phyloP scores from a whole-genome alignment of 192 early-diverging fungal species.

The Phlyctochytrium bullatum region DNA sequence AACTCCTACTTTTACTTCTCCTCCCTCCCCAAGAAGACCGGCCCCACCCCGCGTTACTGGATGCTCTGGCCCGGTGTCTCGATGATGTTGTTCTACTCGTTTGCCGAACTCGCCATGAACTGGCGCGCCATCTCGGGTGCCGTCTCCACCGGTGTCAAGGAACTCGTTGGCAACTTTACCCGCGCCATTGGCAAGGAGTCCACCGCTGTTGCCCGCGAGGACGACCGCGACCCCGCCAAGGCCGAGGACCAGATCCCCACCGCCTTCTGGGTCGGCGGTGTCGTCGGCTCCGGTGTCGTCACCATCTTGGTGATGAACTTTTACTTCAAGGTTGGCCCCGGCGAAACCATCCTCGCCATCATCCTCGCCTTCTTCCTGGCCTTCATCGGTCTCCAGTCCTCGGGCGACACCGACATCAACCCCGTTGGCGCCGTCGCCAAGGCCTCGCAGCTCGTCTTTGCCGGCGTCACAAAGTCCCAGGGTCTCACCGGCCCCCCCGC shows the following conservation, averaged over 20 bases:
- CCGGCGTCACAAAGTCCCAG: slow-evolving; percentile 65
- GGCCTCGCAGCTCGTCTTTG: slow-evolving; percentile 81
- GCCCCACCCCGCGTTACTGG: slow-evolving; percentile 56
- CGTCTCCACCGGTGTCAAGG: slow-evolving; percentile 36
- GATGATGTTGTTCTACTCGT: slow-evolving; percentile 62
- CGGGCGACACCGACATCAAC: slow-evolving; percentile 82
- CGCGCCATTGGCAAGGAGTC: slow-evolving; percentile 7
- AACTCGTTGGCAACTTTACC: slow-evolving; percentile 15
- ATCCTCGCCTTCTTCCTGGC: slow-evolving; percentile 69
- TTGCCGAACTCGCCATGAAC: slow-evolving; percentile 57
- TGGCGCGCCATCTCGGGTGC: slow-evolving; percentile 44
- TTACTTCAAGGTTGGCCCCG: slow-evolving; percentile 68
- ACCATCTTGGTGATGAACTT: slow-evolving; percentile 56
- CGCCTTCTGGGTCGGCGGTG: slow-evolving; percentile 60
- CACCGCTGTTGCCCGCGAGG: slow-evolving; percentile 6
- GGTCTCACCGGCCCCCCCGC: slow-evolving; percentile 22
- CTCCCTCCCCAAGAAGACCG: background rate
- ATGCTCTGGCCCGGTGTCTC: slow-evolving; percentile 70
- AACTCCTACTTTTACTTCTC: slow-evolving; percentile 7
- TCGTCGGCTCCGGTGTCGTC: slow-evolving; percentile 57
- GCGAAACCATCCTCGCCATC: slow-evolving; percentile 67
- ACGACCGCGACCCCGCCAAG: slow-evolving; percentile 40
- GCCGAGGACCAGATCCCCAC: slow-evolving; percentile 55
- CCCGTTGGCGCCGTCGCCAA: slow-evolving; percentile 82
- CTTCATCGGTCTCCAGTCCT: slow-evolving; percentile 75